phyloP scores from a whole-genome alignment of 2,329 filamentous ascomycete species.

The Ceratocystis lukuohia region DNA sequence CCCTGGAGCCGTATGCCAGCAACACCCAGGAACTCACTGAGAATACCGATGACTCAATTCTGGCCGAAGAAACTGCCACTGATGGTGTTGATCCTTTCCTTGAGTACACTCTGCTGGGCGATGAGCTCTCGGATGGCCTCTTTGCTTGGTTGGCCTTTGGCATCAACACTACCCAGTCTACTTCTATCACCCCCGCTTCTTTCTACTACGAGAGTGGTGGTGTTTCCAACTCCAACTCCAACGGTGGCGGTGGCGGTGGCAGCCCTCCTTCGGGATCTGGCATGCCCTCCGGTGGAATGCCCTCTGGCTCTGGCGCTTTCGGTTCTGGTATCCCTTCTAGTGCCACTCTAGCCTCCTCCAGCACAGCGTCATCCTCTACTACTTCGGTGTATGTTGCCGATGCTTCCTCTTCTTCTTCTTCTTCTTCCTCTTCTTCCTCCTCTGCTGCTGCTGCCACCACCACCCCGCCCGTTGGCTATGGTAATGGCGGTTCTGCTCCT shows the following conservation, averaged over 20 bases:
- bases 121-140: constrained; percentile 37
- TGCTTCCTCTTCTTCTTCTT: background rate
- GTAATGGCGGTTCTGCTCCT: background rate
- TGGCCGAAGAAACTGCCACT: constrained; percentile 33
- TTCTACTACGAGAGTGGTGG: constrained; percentile 27
- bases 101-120: constrained; percentile 43
- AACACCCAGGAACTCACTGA: constrained; percentile 34
- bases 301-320: background rate
- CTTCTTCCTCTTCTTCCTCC: background rate
- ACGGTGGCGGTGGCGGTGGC: background rate
- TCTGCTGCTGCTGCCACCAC: background rate
- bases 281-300: background rate
- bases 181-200: constrained; percentile 25
- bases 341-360: background rate
- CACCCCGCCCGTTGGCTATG: background rate
- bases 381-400: background rate
- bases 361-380: background rate
- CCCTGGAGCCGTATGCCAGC: constrained; percentile 31
- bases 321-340: constrained; percentile 2
- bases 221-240: constrained; percentile 23
- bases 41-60: constrained; percentile 39
- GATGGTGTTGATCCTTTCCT: constrained; percentile 43
- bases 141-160: constrained; percentile 42
- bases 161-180: constrained; percentile 29
- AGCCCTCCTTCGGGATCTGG: constrained; percentile 2